phyloP scores from a whole-genome alignment of 768 basidiomycete species.

The Cystobasidium onofrii region DNA sequence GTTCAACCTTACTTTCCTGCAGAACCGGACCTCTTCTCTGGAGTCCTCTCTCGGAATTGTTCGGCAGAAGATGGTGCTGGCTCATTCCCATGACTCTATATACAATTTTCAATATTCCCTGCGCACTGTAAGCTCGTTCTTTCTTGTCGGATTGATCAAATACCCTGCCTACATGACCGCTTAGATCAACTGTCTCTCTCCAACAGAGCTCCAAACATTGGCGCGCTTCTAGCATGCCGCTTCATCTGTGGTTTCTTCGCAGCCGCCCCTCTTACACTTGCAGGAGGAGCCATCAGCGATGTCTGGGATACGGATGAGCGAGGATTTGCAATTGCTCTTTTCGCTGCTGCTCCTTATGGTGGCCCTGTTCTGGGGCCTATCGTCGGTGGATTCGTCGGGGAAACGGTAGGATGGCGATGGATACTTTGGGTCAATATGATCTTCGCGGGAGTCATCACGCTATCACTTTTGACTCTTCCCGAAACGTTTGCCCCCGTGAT shows the following conservation, averaged over 20 bases:
- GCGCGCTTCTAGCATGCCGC: conserved; percentile 42
- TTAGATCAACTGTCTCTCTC: background rate
- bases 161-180: background rate
- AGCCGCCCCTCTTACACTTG: conserved; percentile 43
- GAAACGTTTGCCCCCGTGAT: conserved; percentile 43
- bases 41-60: conserved; percentile 17
- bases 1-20: too few relatives aligned
- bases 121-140: conserved; percentile 35
- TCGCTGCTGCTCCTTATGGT: conserved; percentile 35
- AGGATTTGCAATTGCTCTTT: conserved; percentile 44
- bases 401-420: conserved; percentile 15
- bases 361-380: conserved; percentile 17
- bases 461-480: conserved; percentile 39
- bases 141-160: background rate
- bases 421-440: conserved; percentile 21
- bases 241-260: conserved; percentile 19
- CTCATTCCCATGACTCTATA: conserved; percentile 42
- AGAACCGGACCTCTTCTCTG: conserved; percentile 25
- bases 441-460: conserved; percentile 31
- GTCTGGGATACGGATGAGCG: conserved; percentile 43
- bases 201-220: conserved; percentile 41
- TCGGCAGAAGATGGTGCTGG: conserved; percentile 41
- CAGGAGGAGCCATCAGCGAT: conserved; percentile 41
- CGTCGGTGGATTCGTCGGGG: conserved; percentile 15
- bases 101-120: conserved; percentile 45